Percentiles rank a stretch among this genome's conserved stretches.
Evolutionary conservation across 768 basidiomycete genomes (phyloP).

Genomic region (Kondoa subrosea): DNA sequence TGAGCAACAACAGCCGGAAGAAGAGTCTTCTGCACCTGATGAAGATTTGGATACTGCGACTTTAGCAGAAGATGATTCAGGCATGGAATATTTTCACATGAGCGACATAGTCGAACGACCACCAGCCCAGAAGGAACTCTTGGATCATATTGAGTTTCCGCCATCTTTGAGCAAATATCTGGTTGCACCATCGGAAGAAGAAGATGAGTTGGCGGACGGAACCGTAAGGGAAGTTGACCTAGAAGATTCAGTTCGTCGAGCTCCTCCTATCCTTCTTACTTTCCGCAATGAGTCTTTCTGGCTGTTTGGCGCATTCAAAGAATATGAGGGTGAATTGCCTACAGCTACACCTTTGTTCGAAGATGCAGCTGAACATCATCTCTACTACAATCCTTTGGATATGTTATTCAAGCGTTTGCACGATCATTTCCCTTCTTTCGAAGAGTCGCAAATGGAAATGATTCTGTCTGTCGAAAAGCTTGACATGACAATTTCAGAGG

Average conservation of each 20-base stretch:
- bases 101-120: neutral
- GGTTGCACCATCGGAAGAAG: neutral
- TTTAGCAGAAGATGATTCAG: neutral
- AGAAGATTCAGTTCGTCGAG: neutral
- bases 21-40: neutral
- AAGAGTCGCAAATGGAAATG: conserved; percentile 21
- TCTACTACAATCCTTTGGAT: conserved; percentile 24
- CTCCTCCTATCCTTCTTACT: conserved; percentile 2
- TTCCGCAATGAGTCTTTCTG: conserved; percentile 7
- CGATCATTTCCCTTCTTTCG: conserved; percentile 16
- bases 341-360: conserved; percentile 10
- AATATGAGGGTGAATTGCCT: neutral
- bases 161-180: neutral
- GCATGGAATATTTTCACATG: neutral
- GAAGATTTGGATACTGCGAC: neutral
- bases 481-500: conserved; percentile 25
- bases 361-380: conserved; percentile 10
- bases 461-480: conserved; percentile 25
- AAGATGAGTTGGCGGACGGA: neutral
- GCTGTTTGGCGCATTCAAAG: neutral
- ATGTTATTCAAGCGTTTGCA: conserved; percentile 19
- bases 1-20: neutral
- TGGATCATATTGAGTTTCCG: neutral
- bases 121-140: neutral
- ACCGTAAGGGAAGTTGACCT: neutral